A percentile compares a stretch with the other conserved stretches of the same genome.
Evolutionary conservation across 768 basidiomycete species (phyloP).

Genomic region (Auricularia sp.): DNA sequence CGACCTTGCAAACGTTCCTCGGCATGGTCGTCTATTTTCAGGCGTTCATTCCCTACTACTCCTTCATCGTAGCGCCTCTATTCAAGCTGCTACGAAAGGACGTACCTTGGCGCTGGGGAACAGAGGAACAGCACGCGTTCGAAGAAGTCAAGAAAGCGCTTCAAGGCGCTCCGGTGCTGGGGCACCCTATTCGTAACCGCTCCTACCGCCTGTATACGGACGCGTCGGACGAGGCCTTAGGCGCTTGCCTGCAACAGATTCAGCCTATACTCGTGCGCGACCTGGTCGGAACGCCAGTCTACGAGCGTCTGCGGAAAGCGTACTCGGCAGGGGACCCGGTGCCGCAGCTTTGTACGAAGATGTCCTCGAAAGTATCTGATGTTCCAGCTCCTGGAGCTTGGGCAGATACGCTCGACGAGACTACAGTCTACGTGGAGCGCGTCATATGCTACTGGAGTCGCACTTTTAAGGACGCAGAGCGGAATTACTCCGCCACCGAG

Average conservation of each 20-base stretch:
- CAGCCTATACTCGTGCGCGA: slow-evolving; percentile 15
- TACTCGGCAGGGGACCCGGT: too few relatives aligned
- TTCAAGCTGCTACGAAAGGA: slow-evolving; percentile 25
- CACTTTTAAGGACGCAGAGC: too few relatives aligned
- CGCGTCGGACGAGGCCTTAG: slow-evolving; percentile 11
- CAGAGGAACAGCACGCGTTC: slow-evolving; percentile 19
- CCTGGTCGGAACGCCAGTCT: slow-evolving; percentile 14
- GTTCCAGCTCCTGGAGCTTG: too few relatives aligned
- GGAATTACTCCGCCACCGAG: slow-evolving; percentile 19
- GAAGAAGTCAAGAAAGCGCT: slow-evolving; percentile 20
- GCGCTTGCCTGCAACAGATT: slow-evolving; percentile 15
- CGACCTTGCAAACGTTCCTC: slow-evolving; percentile 23
- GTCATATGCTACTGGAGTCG: too few relatives aligned
- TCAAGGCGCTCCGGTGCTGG: slow-evolving; percentile 21
- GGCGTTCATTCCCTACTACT: slow-evolving; percentile 22
- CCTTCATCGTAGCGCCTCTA: slow-evolving; percentile 23
- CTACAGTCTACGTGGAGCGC: too few relatives aligned
- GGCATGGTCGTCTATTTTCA: slow-evolving; percentile 32
- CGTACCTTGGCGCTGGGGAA: slow-evolving; percentile 14
- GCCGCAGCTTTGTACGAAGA: too few relatives aligned
- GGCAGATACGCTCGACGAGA: too few relatives aligned
- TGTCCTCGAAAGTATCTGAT: too few relatives aligned
- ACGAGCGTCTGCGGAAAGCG: slow-evolving; percentile 14
- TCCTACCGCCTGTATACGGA: slow-evolving; percentile 18
- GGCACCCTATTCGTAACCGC: not conserved